Evolutionary conservation across 306 rosid genomes (phyloP), one percentile per base, ranked within the genome.

Genomic region (Fragaria vesca): DNA sequence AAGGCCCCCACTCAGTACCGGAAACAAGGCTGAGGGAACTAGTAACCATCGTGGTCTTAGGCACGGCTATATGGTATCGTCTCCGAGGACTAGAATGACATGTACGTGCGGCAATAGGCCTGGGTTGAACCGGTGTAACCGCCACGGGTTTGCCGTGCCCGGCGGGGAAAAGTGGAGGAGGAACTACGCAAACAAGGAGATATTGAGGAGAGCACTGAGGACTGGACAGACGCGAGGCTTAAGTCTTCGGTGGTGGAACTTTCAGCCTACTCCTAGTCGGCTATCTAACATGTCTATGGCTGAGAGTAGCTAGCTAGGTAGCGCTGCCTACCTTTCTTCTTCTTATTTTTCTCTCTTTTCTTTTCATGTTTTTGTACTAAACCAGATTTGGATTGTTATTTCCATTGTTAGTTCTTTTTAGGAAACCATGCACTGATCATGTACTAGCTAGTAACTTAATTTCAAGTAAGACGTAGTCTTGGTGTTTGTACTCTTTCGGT

Each of bases 221-320:
- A 9, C 32, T 28, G 30, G 83, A 6, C 96, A 93, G 1, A 85
- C 79, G 4, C 86, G 88, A 46, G 82, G 87, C 47, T 81, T 89
- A 7, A 84, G 78, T 34, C 91, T 92, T 71, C 85, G 98, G 73
- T 95, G 97, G 91, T 81, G 81, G 85, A 92, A 92, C 86, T 94
- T 92, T 78, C 87, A 87, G 63, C 93, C 98, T 15, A 88, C 90
- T 36, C 98, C 97, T 1, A 94, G 98, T 78, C 87, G 97, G 50
- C 97, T 94, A 36, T 92, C 97, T 55, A 89, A 73, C 78, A 94
- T 94, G 98, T 89, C 97, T 17, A 62, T 77, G 91, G 92, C 91
- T 85, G 89, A 79, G 76, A 62, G 20, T 6, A 21, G 52, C 40
- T 55, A 24, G 66, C 45, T 9, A 38, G 52, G 26, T 55, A 24